phyloP scores from a whole-genome alignment of 2,329 filamentous ascomycete genomes.

The Ciborinia camelliae region DNA sequence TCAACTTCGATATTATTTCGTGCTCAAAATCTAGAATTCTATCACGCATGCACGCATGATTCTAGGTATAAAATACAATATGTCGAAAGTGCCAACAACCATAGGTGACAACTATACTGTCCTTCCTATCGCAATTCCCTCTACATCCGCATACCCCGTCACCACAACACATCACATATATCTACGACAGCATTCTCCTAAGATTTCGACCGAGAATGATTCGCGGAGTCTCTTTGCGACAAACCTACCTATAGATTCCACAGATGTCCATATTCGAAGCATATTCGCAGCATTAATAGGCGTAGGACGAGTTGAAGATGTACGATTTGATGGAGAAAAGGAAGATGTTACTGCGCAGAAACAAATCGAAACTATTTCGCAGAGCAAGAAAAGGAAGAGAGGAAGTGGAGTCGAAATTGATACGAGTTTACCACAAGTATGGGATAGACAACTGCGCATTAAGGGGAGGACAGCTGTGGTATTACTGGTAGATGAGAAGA shows the following conservation, averaged over 20 bases:
- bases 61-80: conserved; percentile 11
- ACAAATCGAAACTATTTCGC: conserved; percentile 34
- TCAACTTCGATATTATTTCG: not conserved
- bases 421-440: conserved; percentile 68
- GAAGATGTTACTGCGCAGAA: conserved; percentile 32
- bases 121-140: conserved; percentile 35
- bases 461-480: conserved; percentile 80
- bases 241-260: conserved; percentile 83
- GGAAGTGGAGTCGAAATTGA: conserved; percentile 52
- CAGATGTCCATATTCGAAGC: conserved; percentile 69
- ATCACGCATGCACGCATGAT: not conserved
- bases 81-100: conserved; percentile 26
- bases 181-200: conserved; percentile 77
- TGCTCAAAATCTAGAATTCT: not conserved
- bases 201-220: conserved; percentile 69
- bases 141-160: conserved; percentile 57
- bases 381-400: conserved; percentile 51
- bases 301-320: conserved; percentile 71
- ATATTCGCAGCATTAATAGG: conserved; percentile 74
- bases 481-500: conserved; percentile 77
- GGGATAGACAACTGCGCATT: conserved; percentile 65
- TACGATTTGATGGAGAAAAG: conserved; percentile 67
- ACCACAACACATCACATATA: conserved; percentile 79
- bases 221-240: conserved; percentile 83
- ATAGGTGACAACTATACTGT: conserved; percentile 32